These are phyloP conservation scores for Paramecium sonneborni DNA, from an alignment of 73 alveolate species.

Conservation along the genomic window DNA sequence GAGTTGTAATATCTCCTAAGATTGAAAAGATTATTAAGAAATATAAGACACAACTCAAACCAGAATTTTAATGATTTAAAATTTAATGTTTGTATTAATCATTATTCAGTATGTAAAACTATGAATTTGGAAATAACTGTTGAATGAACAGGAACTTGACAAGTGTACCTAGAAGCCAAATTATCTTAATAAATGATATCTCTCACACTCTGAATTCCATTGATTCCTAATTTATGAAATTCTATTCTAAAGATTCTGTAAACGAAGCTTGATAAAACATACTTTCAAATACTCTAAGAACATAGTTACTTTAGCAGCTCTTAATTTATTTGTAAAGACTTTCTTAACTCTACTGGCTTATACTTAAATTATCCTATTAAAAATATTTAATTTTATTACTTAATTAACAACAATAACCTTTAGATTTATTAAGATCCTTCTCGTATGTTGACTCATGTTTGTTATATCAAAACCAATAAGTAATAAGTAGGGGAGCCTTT, in stretches of 20 bases:
- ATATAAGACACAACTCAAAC: neutral
- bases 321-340: conserved; percentile 3
- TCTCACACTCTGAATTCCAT: conserved; percentile 6
- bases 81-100: neutral
- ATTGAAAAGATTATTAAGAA: conserved; percentile 49
- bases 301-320: conserved; percentile 41
- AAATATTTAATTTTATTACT: neutral
- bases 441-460: conserved; percentile 73
- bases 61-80: neutral
- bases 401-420: conserved; percentile 90
- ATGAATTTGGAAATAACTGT: conserved; percentile 43
- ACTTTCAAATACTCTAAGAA: conserved; percentile 49
- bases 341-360: conserved; percentile 78
- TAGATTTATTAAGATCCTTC: conserved; percentile 75
- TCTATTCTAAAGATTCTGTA: neutral
- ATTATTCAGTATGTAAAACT: neutral
- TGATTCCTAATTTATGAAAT: conserved; percentile 41
- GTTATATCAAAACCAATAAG: conserved; percentile 89
- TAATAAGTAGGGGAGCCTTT: conserved; percentile 96
- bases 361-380: conserved; percentile 85
- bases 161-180: neutral
- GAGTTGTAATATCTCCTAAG: conserved; percentile 54
- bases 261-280: conserved; percentile 33
- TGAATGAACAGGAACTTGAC: conserved; percentile 53
- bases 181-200: conserved; percentile 41